Evolutionary conservation across 139 green algal species (phyloP).

Genomic region (Tetradesmus lagerheimii): DNA sequence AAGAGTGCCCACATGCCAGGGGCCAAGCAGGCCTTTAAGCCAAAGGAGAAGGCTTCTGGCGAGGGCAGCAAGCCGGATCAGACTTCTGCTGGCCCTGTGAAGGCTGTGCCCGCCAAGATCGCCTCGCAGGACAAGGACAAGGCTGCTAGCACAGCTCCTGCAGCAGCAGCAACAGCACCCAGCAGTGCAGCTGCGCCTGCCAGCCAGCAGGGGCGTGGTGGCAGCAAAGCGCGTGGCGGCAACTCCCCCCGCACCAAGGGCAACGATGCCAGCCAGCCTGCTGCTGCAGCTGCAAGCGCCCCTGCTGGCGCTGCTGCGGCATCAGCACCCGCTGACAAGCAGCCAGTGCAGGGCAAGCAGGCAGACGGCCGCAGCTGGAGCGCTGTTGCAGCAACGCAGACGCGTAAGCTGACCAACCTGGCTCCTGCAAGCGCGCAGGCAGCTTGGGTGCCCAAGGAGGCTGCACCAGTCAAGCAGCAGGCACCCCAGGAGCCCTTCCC

Average conservation of each 20-base stretch:
- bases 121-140: not conserved
- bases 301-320: not conserved
- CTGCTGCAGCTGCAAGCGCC: not conserved
- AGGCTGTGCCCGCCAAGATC: not conserved
- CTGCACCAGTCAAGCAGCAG: not conserved
- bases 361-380: not conserved
- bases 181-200: not conserved
- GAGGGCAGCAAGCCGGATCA: not conserved
- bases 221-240: not conserved
- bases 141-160: not conserved
- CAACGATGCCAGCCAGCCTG: not conserved
- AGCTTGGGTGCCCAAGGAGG: not conserved
- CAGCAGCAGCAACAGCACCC: not conserved
- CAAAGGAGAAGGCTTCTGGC: not conserved
- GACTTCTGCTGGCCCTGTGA: not conserved
- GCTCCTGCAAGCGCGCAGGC: not conserved
- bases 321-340: not conserved
- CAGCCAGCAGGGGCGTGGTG: not conserved
- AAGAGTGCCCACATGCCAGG: slow-evolving; percentile 1
- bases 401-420: not conserved
- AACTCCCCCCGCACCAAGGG: not conserved
- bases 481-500: slow-evolving; percentile 11
- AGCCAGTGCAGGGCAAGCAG: not conserved
- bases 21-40: not conserved
- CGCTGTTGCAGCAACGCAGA: not conserved